A percentile compares a stretch with the other conserved stretches of the same genome.
Conservation (phyloP, 2,329 filamentous ascomycete genomes). For the Cladosporium sp. region DNA sequence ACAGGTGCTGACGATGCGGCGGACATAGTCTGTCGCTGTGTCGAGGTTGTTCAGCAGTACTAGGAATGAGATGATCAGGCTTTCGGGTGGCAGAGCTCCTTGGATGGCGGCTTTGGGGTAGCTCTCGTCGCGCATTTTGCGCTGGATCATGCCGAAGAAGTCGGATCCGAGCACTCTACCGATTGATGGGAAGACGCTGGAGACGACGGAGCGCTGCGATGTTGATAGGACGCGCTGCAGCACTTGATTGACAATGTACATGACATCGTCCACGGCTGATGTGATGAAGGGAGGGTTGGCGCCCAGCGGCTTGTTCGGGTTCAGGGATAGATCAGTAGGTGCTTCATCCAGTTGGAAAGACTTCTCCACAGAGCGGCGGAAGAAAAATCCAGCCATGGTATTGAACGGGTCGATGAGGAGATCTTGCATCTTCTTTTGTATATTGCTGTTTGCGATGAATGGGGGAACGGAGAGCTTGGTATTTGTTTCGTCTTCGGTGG, state of each 20-base stretch:
- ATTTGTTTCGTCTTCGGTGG: conserved; percentile 19
- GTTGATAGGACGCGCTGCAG: conserved; percentile 83
- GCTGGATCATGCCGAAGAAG: conserved; percentile 94
- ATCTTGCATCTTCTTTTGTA: conserved; percentile 72
- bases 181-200: conserved; percentile 72
- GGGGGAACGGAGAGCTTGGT: conserved; percentile 60
- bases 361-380: conserved; percentile 92
- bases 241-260: conserved; percentile 97
- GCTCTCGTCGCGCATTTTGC: conserved; percentile 94
- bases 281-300: conserved; percentile 87
- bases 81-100: conserved; percentile 80
- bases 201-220: conserved; percentile 73
- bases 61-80: conserved; percentile 82
- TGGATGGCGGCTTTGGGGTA: conserved; percentile 78
- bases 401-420: conserved; percentile 81
- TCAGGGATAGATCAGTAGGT: conserved; percentile 74
- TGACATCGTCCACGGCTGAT: conserved; percentile 94
- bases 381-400: conserved; percentile 91
- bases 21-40: conserved; percentile 84
- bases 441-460: conserved; percentile 72
- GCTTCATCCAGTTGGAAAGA: conserved; percentile 94
- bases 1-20: conserved; percentile 75
- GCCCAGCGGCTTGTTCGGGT: conserved; percentile 65
- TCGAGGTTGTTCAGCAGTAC: conserved; percentile 96
- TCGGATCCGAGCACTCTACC: conserved; percentile 81